A percentile compares a stretch with the other conserved stretches of the same genome.
These are phyloP conservation scores for Elymus sibiricus DNA, from an alignment of 176 grass and related monocot genomes.

Conservation along the genomic window DNA sequence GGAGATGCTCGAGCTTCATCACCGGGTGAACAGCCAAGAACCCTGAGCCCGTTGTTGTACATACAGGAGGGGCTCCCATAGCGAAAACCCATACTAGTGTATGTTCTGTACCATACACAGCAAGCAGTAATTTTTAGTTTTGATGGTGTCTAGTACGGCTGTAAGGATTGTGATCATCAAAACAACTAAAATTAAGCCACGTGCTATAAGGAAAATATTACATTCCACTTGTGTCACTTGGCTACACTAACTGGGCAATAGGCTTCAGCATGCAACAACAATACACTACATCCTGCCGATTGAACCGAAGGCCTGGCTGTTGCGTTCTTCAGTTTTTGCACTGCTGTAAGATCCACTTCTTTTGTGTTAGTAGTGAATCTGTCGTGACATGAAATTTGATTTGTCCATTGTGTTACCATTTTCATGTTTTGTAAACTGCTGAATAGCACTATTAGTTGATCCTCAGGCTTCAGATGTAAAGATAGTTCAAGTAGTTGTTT, in stretches of 20 bases:
- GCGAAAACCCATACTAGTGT: slow-evolving; percentile 41
- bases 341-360: not conserved
- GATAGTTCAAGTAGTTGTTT: not conserved
- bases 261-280: slow-evolving; percentile 15
- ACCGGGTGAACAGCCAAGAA: slow-evolving; percentile 95
- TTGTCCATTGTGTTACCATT: not conserved
- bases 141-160: slow-evolving; percentile 19
- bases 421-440: not conserved
- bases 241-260: not conserved
- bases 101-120: slow-evolving; percentile 69
- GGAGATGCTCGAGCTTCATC: slow-evolving; percentile 99
- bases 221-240: slow-evolving; percentile 21
- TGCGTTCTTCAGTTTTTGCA: not conserved
- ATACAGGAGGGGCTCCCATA: slow-evolving; percentile 41
- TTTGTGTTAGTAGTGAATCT: not conserved
- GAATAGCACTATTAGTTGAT: not conserved
- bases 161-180: not conserved
- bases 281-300: not conserved
- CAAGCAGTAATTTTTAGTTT: slow-evolving; percentile 16
- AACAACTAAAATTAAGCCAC: not conserved
- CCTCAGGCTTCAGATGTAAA: not conserved
- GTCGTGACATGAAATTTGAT: not conserved
- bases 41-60: slow-evolving; percentile 57
- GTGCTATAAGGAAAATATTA: not conserved
- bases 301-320: slow-evolving; percentile 8